phyloP scores from a whole-genome alignment of 2,329 filamentous ascomycete genomes.

The Biscogniauxia sp. region DNA sequence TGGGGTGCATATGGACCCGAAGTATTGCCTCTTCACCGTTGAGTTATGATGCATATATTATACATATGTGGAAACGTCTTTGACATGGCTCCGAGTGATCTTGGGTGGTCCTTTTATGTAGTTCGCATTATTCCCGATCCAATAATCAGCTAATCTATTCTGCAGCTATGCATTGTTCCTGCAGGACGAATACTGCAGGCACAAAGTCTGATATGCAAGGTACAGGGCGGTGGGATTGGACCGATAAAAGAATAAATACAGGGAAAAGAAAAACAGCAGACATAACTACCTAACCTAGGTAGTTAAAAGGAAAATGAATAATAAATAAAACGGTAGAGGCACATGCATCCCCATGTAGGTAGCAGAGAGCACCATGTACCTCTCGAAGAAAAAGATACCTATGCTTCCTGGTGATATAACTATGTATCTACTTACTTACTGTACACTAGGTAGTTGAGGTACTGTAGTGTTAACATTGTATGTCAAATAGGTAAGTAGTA shows the following conservation, averaged over 20 bases:
- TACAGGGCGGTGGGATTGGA: conserved; percentile 13
- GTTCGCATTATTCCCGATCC: conserved; percentile 1
- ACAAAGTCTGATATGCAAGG: conserved; percentile 32
- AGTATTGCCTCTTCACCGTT: neutral
- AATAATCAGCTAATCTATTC: conserved; percentile 13
- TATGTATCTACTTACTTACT: no score
- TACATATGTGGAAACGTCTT: neutral
- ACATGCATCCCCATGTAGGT: neutral
- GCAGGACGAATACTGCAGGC: conserved; percentile 31
- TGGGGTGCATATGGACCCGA: neutral
- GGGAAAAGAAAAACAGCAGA: neutral
- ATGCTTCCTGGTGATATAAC: neutral
- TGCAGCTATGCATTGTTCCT: conserved; percentile 31
- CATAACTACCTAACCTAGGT: neutral
- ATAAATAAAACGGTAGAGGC: neutral
- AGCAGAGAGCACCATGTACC: neutral
- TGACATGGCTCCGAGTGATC: no score
- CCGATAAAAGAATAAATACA: neutral
- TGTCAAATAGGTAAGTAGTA: neutral
- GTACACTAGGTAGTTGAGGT: no score
- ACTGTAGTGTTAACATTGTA: no score
- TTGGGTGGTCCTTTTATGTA: neutral
- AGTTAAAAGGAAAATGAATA: neutral
- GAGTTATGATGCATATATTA: neutral
- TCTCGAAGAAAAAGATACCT: neutral